phyloP scores from a whole-genome alignment of 1,284 basidiomycete species.

The Heimioporus retisporus region DNA sequence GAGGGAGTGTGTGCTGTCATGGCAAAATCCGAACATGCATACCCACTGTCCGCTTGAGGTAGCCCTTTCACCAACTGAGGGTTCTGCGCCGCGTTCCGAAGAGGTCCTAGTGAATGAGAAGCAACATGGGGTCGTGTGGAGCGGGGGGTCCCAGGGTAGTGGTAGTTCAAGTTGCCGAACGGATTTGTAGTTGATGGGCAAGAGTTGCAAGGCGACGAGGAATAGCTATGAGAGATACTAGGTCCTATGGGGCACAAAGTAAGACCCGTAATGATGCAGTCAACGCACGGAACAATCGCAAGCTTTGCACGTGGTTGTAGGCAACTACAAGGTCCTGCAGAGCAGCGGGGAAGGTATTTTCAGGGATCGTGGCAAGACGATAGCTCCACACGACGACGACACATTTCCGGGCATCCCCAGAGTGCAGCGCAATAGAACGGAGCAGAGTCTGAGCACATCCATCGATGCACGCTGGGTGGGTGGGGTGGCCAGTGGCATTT shows the following conservation, averaged over 20 bases:
- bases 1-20: not conserved
- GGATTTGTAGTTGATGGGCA: conserved; percentile 24
- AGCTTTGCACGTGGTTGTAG: conserved; percentile 24
- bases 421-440: not conserved
- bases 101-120: conserved; percentile 12
- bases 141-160: conserved; percentile 22
- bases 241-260: no score
- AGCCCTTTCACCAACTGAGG: conserved; percentile 11
- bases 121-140: conserved; percentile 1
- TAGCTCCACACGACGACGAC: conserved; percentile 31
- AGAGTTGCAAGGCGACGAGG: not conserved
- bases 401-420: conserved; percentile 1
- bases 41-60: not conserved
- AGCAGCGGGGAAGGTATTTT: conserved; percentile 35
- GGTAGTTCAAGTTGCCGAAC: conserved; percentile 28
- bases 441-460: not conserved
- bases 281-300: not conserved
- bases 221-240: not conserved
- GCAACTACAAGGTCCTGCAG: conserved; percentile 33
- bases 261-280: no score
- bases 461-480: not conserved
- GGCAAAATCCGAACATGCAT: conserved; percentile 5
- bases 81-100: not conserved
- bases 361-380: conserved; percentile 32
- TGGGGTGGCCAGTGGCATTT: conserved; percentile 9